These are phyloP conservation scores for Poa pratensis DNA, from an alignment of 176 grass and related monocot genomes.

Conservation along the genomic window DNA sequence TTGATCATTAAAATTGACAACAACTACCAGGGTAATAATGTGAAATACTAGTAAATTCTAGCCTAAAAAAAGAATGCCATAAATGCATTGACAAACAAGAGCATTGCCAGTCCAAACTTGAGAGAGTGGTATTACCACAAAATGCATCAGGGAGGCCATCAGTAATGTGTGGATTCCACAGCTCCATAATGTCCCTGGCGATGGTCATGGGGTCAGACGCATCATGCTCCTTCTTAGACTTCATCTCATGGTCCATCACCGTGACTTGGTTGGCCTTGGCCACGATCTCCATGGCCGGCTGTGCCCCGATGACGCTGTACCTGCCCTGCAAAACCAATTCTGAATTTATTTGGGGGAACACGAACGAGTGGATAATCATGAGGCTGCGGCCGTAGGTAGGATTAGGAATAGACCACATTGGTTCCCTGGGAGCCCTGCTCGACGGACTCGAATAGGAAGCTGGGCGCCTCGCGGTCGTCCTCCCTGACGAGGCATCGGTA, in stretches of 20 bases:
- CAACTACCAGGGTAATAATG: not conserved
- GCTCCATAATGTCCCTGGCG: constrained; percentile 72
- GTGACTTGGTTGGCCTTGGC: constrained; percentile 68
- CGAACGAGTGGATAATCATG: not conserved
- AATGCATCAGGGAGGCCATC: constrained; percentile 78
- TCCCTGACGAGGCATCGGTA: constrained; percentile 92
- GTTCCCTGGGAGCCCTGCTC: constrained; percentile 85
- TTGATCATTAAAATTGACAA: not conserved
- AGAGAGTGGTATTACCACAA: constrained; percentile 58
- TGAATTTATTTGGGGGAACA: not conserved
- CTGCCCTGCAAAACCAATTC: constrained; percentile 57
- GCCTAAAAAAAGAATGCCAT: not conserved
- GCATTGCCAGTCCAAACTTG: not conserved
- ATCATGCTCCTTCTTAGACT: constrained; percentile 55
- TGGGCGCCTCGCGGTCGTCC: constrained; percentile 88
- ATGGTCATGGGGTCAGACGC: constrained; percentile 72
- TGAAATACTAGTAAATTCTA: not conserved
- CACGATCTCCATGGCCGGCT: constrained; percentile 87
- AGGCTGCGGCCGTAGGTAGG: not conserved
- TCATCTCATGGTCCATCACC: constrained; percentile 77
- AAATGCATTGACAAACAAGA: not conserved
- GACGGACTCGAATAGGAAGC: constrained; percentile 94
- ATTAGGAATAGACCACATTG: constrained; percentile 59
- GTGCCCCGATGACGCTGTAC: constrained; percentile 86
- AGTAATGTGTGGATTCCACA: constrained; percentile 66